Base-by-base conservation (phyloP, 2,329 filamentous ascomycete genomes). In the Myriosclerotinia duriaeana region DNA sequence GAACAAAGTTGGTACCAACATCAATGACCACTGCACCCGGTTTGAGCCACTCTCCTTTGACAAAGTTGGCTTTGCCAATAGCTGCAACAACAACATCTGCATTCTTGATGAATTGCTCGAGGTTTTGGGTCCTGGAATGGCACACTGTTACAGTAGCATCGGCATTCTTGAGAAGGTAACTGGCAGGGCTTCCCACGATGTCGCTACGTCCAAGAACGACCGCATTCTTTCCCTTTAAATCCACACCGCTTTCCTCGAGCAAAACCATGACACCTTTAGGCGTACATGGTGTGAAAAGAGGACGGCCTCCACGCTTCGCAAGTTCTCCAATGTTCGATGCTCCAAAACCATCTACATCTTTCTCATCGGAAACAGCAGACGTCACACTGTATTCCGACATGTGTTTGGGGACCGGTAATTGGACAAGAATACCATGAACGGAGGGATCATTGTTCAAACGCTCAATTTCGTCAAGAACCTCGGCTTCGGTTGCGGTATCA, bases 311-410 rank as follows among this genome's bases (percentile, higher is more conserved):
- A 74, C 93, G 89, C 85, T 99, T 99, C 74, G 95, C 93, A 73
- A 99, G 85, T 81, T 98, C 94, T 71, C 95, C 95, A 77, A 99
- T 97, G 81, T 97, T 99, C 75, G 85, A 85, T 66, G 92, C 89
- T 66, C 95, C 94, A 76, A 99, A 99, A 63, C 95, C 95, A 79
- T 99, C 95, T 62, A 99, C 95, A 82, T 99, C 95, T 81, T 99
- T 99, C 79, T 95, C 91, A 74, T 94, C 90, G 53, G 91, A 85
- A 22, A 99, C 95, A 26, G 92, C 89, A 59, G 93, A 96, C 42
- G 95, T 99, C 76, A 99, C 83, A 53, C 85, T 82, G 77, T 97
- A 92, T 82, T 99, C 95, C 67, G 93, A 92, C 75, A 99, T 89
- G 78, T 96, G 90, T 74, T 87, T 87, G 22, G 95, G 95, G 26